phyloP scores from a whole-genome alignment of 176 grass and related monocot genomes.

The Aechmea fasciata region DNA sequence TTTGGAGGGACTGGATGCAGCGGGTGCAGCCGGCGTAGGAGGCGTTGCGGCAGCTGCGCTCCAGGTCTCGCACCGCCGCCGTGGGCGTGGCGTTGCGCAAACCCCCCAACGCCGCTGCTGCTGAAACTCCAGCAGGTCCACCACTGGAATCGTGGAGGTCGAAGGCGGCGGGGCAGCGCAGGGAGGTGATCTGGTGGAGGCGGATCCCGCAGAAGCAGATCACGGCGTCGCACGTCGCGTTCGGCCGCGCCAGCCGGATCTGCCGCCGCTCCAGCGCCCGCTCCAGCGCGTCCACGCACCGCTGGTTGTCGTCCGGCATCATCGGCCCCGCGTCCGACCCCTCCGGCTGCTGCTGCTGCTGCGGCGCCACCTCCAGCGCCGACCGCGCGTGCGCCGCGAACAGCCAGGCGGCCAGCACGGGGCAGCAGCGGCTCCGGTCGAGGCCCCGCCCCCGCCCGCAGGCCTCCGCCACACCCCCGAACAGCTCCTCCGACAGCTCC shows the following conservation, averaged over 20 bases:
- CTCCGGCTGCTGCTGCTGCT: slow-evolving; percentile 30
- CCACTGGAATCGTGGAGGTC: too few relatives aligned
- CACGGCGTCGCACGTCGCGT: slow-evolving; percentile 75
- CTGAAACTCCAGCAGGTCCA: too few relatives aligned
- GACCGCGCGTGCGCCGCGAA: slow-evolving; percentile 91
- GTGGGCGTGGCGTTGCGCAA: slow-evolving; percentile 77
- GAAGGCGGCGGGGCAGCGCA: slow-evolving; percentile 90
- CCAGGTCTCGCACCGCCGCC: slow-evolving; percentile 59
- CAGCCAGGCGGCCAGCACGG: slow-evolving; percentile 95
- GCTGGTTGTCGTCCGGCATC: slow-evolving; percentile 95
- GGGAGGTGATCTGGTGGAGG: slow-evolving; percentile 95
- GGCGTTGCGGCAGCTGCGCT: slow-evolving; percentile 87
- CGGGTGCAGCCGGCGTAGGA: slow-evolving; percentile 83
- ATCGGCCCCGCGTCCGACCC: slow-evolving; percentile 45
- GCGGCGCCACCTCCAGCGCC: slow-evolving; percentile 49
- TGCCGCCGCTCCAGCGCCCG: slow-evolving; percentile 57
- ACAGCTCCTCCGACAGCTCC: slow-evolving; percentile 91
- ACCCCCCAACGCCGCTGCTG: neutral
- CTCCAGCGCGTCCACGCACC: slow-evolving; percentile 79
- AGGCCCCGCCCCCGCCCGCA: slow-evolving; percentile 58
- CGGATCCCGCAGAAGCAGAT: slow-evolving; percentile 98
- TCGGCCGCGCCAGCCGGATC: slow-evolving; percentile 55
- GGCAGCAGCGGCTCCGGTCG: slow-evolving; percentile 88
- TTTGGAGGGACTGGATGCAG: slow-evolving; percentile 81
- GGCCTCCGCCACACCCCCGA: slow-evolving; percentile 84